phyloP scores from a whole-genome alignment of 2,329 filamentous ascomycete genomes.

The Ophiosphaerella korrae region DNA sequence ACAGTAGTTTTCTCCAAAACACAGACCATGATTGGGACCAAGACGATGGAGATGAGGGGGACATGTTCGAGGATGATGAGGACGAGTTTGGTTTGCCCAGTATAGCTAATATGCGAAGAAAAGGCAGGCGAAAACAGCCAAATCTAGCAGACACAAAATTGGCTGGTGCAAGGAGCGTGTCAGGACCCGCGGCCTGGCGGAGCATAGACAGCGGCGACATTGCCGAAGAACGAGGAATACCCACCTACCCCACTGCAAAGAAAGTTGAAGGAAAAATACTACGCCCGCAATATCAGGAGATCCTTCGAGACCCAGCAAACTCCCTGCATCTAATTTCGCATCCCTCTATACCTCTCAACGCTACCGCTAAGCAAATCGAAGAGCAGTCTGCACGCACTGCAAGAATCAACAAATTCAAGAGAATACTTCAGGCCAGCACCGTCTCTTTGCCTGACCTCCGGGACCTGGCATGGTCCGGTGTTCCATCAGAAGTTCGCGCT shows the following conservation, averaged over 20 bases:
- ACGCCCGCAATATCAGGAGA: conserved; percentile 96
- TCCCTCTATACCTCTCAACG: conserved; percentile 72
- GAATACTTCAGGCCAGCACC: conserved; percentile 87
- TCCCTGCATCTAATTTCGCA: conserved; percentile 93
- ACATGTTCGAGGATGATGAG: conserved; percentile 84
- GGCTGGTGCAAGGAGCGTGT: conserved; percentile 24
- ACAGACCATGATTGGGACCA: conserved; percentile 83
- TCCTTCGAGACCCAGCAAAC: conserved; percentile 84
- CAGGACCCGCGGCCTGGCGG: conserved; percentile 53
- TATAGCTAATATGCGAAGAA: conserved; percentile 86
- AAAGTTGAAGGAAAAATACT: conserved; percentile 94
- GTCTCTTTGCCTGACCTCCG: conserved; percentile 85
- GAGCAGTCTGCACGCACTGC: conserved; percentile 85
- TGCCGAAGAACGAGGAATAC: conserved; percentile 82
- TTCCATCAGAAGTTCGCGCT: conserved; percentile 91
- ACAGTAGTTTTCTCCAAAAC: conserved; percentile 80
- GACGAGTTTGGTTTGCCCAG: conserved; percentile 96
- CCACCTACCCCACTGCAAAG: conserved; percentile 84
- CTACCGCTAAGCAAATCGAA: conserved; percentile 82
- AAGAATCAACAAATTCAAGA: conserved; percentile 98
- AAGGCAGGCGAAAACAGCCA: conserved; percentile 57
- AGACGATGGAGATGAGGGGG: conserved; percentile 67
- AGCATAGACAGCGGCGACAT: conserved; percentile 88
- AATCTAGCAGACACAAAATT: conserved; percentile 54
- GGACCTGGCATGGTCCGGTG: conserved; percentile 87